Percentiles rank a stretch among this genome's conserved stretches.
Evolutionary conservation across 2,329 filamentous ascomycete genomes (phyloP).

Genomic region (Phoma sp.): DNA sequence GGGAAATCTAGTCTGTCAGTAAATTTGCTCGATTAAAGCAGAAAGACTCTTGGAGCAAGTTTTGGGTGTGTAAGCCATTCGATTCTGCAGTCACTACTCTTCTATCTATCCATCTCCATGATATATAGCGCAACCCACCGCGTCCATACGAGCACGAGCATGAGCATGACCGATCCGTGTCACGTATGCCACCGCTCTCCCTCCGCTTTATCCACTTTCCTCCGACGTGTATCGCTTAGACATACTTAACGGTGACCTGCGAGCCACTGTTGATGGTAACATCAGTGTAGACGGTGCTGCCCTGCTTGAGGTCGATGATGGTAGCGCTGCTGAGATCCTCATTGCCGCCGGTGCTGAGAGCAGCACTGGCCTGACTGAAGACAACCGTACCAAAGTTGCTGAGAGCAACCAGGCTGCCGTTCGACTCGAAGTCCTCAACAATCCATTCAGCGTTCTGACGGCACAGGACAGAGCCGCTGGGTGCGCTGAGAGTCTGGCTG

Average conservation of each 20-base stretch:
- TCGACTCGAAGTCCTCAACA: constrained; percentile 61
- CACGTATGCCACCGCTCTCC: too few relatives aligned
- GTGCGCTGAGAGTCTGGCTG: constrained; percentile 55
- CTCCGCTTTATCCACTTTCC: too few relatives aligned
- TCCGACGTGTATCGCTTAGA: not conserved
- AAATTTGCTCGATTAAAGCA: too few relatives aligned
- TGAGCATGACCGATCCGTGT: too few relatives aligned
- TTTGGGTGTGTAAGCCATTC: too few relatives aligned
- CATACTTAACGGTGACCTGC: constrained; percentile 18
- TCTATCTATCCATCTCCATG: too few relatives aligned
- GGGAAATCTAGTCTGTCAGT: too few relatives aligned
- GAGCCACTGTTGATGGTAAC: constrained; percentile 16
- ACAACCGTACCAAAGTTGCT: constrained; percentile 57
- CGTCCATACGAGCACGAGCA: too few relatives aligned
- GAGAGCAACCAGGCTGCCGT: constrained; percentile 51
- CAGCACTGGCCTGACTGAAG: constrained; percentile 53
- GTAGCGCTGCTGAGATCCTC: constrained; percentile 49
- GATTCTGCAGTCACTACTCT: too few relatives aligned
- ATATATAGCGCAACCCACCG: too few relatives aligned
- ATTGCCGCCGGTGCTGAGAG: constrained; percentile 28
- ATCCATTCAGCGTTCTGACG: constrained; percentile 66
- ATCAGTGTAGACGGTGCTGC: constrained; percentile 31
- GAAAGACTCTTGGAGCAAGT: too few relatives aligned
- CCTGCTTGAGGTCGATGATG: constrained; percentile 57
- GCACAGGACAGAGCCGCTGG: constrained; percentile 17